Evolutionary conservation across 129 eudicot genomes (phyloP), one percentile per base, ranked within the genome.

Genomic region (Heracleum sosnowskyi): DNA sequence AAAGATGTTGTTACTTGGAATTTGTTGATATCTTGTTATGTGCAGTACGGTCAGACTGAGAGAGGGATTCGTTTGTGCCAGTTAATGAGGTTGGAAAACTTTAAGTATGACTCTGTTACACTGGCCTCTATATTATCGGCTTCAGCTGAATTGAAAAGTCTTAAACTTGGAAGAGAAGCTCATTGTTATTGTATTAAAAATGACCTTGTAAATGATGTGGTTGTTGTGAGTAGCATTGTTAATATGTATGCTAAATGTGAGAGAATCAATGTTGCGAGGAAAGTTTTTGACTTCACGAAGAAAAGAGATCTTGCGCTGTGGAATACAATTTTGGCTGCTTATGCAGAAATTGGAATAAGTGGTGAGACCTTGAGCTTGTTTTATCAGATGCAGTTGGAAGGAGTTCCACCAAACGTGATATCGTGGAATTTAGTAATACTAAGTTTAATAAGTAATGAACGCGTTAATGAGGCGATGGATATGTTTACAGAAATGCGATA

Each of bases 1-100:
- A 89, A 86, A 85, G 96, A 91, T 80, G 76, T 75, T 6, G 91
- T 91, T 7, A 85, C 96, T 18, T 91, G 96, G 96, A 91, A 91
- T 71, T 83, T 88, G 84, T 82, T 88, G 80, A 73, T 91, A 37
- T 91, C 93, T 69, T 86, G 91, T 86, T 86, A 91, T 79, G 87
- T 84, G 26, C 90, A 88, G 31, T 62, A 80, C 60, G 81, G 79
- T 13, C 57, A 72, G 35, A 76, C 72, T 12, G 87, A 85, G 39
- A 82, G 53, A 5, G 83, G 84, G 11, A 7, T 91, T 1, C 46
- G 40, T 57, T 71, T 85, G 76, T 91, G 91, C 55, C 81, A 51
- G 15, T 36, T 35, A 3, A 91, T 91, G 96, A 85, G 89, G 45
- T 76, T 49, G 39, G 64, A 86, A 51, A 83, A 86, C 22, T 80